Base-by-base conservation (phyloP, 495 filamentous ascomycete species). In the Geoglossum glabrum region DNA sequence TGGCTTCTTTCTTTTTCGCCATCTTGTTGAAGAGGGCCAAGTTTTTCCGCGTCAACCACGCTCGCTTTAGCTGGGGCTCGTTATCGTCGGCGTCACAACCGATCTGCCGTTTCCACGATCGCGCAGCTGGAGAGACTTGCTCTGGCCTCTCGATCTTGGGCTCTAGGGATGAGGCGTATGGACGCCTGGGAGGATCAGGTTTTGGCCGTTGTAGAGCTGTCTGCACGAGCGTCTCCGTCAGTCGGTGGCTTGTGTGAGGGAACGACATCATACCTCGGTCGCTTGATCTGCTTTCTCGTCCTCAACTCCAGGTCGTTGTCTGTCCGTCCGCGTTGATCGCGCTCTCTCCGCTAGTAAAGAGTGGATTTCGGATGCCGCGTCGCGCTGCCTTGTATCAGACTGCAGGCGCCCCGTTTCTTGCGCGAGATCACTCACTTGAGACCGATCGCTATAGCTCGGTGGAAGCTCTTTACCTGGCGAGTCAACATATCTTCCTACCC, bases 101-200 rank as follows among this genome's bases (percentile, higher is more conserved):
- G 36, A 40, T 40, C 36, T 40, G 36, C 36, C 36, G 11, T 40
- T 40, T 15, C 31, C 31, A 34, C 31, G 31, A 34, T 34, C 31
- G 31, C 31, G 31, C 31, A 11, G 31, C 31, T 34, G 31, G 31
- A 34, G 31, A 34, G 31, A 34, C 31, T 34, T 34, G 31, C 31
- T 34, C 31, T 34, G 31, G 11, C 31, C 4, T 11, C 31, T 34
- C 31, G 11, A 34, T 11, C 31, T 34, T 34, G 31, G 31, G 31
- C 31, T 11, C 31, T 34, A 67, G 65, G 58, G 64, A 67, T 38
- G 60, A 62, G 59, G 65, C 64, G 62, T 65, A 59, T 64, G 57
- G 58, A 56, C 46, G 62, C 56, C 61, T 62, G 34, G 54, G 47
- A 64, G 58, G 58, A 55, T 56, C 59, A 49, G 65, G 65, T 60